These are phyloP conservation scores for Septoria linicola DNA, from an alignment of 2,329 filamentous ascomycete species.

Conservation along the genomic window DNA sequence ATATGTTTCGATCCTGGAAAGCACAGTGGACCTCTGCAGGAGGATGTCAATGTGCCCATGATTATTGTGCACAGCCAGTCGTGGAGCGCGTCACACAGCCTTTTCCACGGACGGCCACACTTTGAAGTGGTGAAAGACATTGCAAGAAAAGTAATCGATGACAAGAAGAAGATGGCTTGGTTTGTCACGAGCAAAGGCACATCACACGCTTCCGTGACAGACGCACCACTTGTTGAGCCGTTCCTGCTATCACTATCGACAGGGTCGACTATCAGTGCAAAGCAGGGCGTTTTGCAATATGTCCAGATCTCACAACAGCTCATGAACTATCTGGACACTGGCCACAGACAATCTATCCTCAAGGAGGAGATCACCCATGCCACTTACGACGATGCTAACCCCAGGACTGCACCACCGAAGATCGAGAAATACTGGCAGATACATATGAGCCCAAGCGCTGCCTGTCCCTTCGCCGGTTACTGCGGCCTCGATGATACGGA, in stretches of 20 bases:
- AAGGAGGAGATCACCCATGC: constrained; percentile 49
- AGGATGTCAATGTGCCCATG: constrained; percentile 57
- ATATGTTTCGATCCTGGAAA: constrained; percentile 68
- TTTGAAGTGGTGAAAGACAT: constrained; percentile 63
- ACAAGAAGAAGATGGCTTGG: constrained; percentile 45
- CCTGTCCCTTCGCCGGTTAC: constrained; percentile 22
- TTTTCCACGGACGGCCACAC: constrained; percentile 64
- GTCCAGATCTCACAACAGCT: constrained; percentile 60
- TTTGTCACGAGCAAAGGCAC: constrained; percentile 45
- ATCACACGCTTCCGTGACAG: constrained; percentile 63
- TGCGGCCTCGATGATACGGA: constrained; percentile 25
- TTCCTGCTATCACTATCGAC: constrained; percentile 61
- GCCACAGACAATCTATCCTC: constrained; percentile 50
- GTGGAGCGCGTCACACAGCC: constrained; percentile 58
- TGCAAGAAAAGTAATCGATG: constrained; percentile 47
- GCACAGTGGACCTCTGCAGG: constrained; percentile 60
- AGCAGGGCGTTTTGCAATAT: constrained; percentile 59
- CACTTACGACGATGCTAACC: constrained; percentile 36
- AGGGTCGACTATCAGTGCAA: constrained; percentile 58
- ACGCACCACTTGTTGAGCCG: constrained; percentile 65
- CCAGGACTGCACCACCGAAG: constrained; percentile 25
- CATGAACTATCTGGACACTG: constrained; percentile 48
- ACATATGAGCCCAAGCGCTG: constrained; percentile 41
- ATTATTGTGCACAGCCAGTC: constrained; percentile 64
- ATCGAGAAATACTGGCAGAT: constrained; percentile 45